Evolutionary conservation across 2,329 filamentous ascomycete genomes (phyloP).

Genomic region (Venturia carpophila): DNA sequence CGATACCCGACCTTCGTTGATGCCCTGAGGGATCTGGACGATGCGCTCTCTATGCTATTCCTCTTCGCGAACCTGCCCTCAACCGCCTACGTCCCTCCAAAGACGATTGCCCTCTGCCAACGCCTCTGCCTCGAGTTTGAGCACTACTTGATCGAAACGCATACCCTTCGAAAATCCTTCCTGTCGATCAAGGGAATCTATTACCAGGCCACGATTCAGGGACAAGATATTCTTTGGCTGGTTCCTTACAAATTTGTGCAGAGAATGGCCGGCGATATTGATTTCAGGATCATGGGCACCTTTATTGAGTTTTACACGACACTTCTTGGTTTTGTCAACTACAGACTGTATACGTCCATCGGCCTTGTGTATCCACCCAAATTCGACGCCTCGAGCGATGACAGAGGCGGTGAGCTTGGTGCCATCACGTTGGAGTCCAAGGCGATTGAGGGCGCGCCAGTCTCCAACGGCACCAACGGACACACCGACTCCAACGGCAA

Average conservation of each 20-base stretch:
- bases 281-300: conserved; percentile 98
- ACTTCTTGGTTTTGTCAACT: conserved; percentile 91
- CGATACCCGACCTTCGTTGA: conserved; percentile 96
- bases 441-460: conserved; percentile 22
- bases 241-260: conserved; percentile 98
- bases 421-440: conserved; percentile 80
- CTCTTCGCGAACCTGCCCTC: conserved; percentile 95
- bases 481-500: conserved; percentile 22
- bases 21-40: conserved; percentile 87
- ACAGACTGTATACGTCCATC: conserved; percentile 81
- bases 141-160: conserved; percentile 89
- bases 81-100: conserved; percentile 78
- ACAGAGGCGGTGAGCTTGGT: conserved; percentile 78
- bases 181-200: conserved; percentile 99
- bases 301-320: conserved; percentile 99
- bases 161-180: conserved; percentile 91
- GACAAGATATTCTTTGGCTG: conserved; percentile 93
- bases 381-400: conserved; percentile 80
- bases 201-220: conserved; percentile 95
- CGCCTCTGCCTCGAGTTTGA: conserved; percentile 91
- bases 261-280: conserved; percentile 83
- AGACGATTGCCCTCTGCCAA: conserved; percentile 94
- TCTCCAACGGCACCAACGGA: conserved; percentile 22
- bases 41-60: conserved; percentile 94
- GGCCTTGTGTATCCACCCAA: conserved; percentile 94